phyloP scores from a whole-genome alignment of 495 filamentous ascomycete species.

The Chaetomidium leptoderma region DNA sequence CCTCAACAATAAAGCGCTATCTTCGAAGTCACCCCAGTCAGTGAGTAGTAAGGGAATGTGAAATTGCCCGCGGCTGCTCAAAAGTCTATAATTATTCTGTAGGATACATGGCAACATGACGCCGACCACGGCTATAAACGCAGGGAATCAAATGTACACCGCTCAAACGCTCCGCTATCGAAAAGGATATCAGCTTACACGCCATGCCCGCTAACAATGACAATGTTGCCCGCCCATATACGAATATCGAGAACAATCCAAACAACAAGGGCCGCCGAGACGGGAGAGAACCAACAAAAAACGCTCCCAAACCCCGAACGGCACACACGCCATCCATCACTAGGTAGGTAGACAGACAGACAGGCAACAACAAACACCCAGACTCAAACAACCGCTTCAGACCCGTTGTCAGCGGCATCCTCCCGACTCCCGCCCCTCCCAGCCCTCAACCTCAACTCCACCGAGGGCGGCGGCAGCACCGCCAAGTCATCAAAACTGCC shows the following conservation, averaged over 20 bases:
- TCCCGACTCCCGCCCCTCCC: background rate
- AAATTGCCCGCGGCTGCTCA: too few relatives aligned
- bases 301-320: background rate
- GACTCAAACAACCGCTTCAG: background rate
- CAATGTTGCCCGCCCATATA: too few relatives aligned
- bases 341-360: too few relatives aligned
- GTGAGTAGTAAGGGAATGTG: too few relatives aligned
- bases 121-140: background rate
- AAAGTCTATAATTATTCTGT: too few relatives aligned
- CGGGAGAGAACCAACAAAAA: background rate
- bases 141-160: background rate
- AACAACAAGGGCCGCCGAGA: too few relatives aligned
- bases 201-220: slow-evolving; percentile 3
- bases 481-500: slow-evolving; percentile 56
- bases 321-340: too few relatives aligned
- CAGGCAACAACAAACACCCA: too few relatives aligned
- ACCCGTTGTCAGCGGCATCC: background rate
- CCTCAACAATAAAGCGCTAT: too few relatives aligned
- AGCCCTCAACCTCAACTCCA: slow-evolving; percentile 16
- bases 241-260: slow-evolving; percentile 10
- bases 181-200: slow-evolving; percentile 8
- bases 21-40: too few relatives aligned
- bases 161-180: background rate
- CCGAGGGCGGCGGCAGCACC: too few relatives aligned
- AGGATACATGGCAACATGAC: background rate